Base-by-base conservation (phyloP, 192 early-diverging fungal species). In the Backusella circina region DNA sequence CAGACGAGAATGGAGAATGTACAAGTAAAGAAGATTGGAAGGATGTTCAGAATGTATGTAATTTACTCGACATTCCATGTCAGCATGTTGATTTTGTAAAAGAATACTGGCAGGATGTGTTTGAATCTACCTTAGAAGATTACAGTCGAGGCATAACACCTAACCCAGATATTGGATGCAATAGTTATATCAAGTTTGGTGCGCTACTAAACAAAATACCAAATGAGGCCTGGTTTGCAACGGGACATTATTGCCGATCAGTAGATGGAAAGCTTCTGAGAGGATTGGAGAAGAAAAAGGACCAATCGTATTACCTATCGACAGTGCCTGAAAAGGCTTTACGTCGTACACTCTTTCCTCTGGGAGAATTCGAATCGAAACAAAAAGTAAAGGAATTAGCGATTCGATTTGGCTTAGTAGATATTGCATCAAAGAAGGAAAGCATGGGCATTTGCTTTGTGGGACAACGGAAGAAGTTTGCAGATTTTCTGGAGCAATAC, bases 401-500 rank as follows among this genome's bases (percentile, higher is more conserved):
- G 1, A 21, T 70, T 1, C 74, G 83, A 15, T 47, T 80, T 4
- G 85, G 87, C 1, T 82, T 99, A 15, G 65, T 76, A 3, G 90
- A 86, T 1, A 89, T 91, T 0, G 84, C 90, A 0, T 83, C 83
- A 37, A 93, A 94, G 80, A 84, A 82, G 65, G 97, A 99, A 78
- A 95, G 94, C 77, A 96, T 96, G 95, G 97, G 97, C 0, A 95
- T 99, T 21, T 99, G 97, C 71, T 97, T 99, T 88, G 90, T 99
- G 3, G 96, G 96, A 6, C 91, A 96, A 74, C 86, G 91, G 2
- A 84, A 84, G 1, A 79, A 81, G 31, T 99, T 96, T 82, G 86
- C 91, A 5, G 86, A 90, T 18, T 97, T 99, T 73, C 70, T 74
- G 15, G 72, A 68, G 26, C 21, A 82, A 64, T 77, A 77, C 54